Evolutionary conservation across 495 filamentous ascomycete species (phyloP), one percentile per base, ranked within the genome.

Genomic region (Neurospora cerealis): DNA sequence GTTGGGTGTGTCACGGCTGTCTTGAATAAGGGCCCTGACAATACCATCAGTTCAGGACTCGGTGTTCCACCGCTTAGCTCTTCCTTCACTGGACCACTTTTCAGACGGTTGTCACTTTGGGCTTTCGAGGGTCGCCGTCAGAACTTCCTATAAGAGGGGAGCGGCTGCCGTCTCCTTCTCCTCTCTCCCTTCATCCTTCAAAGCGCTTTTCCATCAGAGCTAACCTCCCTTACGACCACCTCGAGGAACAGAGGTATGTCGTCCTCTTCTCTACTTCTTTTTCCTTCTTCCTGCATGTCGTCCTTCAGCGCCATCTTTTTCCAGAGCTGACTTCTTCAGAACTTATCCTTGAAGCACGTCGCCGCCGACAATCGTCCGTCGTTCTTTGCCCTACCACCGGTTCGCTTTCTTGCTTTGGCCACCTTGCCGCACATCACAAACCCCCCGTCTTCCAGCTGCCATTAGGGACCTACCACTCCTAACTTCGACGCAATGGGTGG

Each of bases 401-500:
- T 62, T 62, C 28, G 28, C 54, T 34, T 62, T 62, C 54, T 62
- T 62, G 28, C 15, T 62, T 62, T 32, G 8, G 15, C 15, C 28
- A 34, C 6, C 54, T 19, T 34, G 28, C 54, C 24, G 28, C 28
- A 62, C 11, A 62, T 62, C 54, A 34, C 54, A 62, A 34, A 19
- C 13, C 11, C 28, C 5, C 54, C 28, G 28, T 62, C 15, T 62
- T 34, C 28, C 21, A 32, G 54, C 28, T 34, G 28, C 7, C 13
- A 32, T 32, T 9, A 32, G 54, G 6, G 15, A 8, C 28, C 15
- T 34, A 28, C 15, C 15, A 15, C 15, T 62, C 15, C 54, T 19
- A 4, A 19, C 5, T 28, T 34, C 32, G 24, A 24, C 74, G 79
- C n/a, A 4, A 85, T 85, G 83, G 84, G 82, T 13, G 83, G 83